Evolutionary conservation across 352 stramenopile species (phyloP), one percentile per base, ranked within the genome.

Genomic region (Ochromonadaceae sp.): DNA sequence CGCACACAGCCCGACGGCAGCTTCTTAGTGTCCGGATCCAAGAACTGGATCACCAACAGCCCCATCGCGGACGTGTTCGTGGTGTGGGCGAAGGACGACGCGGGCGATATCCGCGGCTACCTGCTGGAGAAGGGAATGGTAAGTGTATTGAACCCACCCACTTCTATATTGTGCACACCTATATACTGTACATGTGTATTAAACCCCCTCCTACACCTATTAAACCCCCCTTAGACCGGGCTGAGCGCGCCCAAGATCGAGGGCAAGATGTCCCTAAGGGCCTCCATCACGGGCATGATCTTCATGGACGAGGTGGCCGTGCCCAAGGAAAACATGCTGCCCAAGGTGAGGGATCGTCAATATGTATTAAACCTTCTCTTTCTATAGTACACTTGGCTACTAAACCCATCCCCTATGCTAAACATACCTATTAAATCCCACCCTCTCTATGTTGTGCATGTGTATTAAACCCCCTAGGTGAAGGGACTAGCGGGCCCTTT

Each of bases 31-130:
- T 97, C 95, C 70, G 92, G 91, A 14, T 73, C 70, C 55, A 91
- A 92, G 67, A 91, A 86, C 55, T 92, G 84, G 92, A 98, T 98
- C 78, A 98, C 91, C 9, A 97, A 98, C 77, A 84, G 83, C 26
- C 92, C 92, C 0, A 96, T 98, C 50, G 91, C 92, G 1, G 90
- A 98, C 66, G 79, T 98, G 7, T 95, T 96, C 71, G 76, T 98
- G 31, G 81, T 98, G 47, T 98, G 92, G 92, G 91, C 91, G 34
- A 90, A 93, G 53, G 86, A 96, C 56, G 87, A 96, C 58, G 67
- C 76, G 42, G 87, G 87, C 20, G 82, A 92, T 65, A 92, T 96
- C 53, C 77, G 84, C 47, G 91, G 92, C 39, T 97, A 96, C 76
- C 73, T 97, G 31, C 70, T 97, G 0, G 91, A 97, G 59, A 92